phyloP scores from a whole-genome alignment of 2,329 filamentous ascomycete species.

The Berkeleyomyces basicola region DNA sequence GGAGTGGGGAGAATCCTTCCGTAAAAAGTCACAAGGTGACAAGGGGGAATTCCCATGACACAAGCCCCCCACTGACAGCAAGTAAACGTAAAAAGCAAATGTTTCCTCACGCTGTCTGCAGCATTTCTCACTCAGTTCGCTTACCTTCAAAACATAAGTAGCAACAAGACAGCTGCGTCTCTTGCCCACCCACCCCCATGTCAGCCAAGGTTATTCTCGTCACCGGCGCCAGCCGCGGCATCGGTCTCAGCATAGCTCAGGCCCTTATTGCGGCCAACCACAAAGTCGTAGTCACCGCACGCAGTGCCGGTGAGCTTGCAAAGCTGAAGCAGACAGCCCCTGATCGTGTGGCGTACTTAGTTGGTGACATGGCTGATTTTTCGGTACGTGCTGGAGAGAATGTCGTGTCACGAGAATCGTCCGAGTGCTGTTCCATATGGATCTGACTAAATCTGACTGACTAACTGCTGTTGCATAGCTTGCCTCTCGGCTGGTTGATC shows the following conservation, averaged over 20 bases:
- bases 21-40: not conserved
- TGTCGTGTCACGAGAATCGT: not conserved
- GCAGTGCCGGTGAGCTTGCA: constrained; percentile 33
- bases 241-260: constrained; percentile 39
- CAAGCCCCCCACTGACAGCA: too few species aligned
- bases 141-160: not conserved
- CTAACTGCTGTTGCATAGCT: not conserved
- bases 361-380: constrained; percentile 37
- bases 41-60: not conserved
- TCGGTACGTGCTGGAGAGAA: constrained; percentile 23
- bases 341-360: constrained; percentile 37
- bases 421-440: not conserved
- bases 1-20: not conserved
- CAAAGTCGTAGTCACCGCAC: constrained; percentile 42
- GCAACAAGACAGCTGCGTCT: not conserved
- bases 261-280: constrained; percentile 36
- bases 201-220: constrained; percentile 51
- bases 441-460: constrained; percentile 1
- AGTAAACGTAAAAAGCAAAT: not conserved
- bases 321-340: constrained; percentile 34
- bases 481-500: constrained; percentile 41
- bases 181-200: constrained; percentile 30
- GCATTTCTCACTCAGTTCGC: not conserved
- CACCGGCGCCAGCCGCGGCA: constrained; percentile 46
- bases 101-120: not conserved